Evolutionary conservation across 75 land plant genomes (phyloP).

Genomic region (Adiantum capillusveneris): DNA sequence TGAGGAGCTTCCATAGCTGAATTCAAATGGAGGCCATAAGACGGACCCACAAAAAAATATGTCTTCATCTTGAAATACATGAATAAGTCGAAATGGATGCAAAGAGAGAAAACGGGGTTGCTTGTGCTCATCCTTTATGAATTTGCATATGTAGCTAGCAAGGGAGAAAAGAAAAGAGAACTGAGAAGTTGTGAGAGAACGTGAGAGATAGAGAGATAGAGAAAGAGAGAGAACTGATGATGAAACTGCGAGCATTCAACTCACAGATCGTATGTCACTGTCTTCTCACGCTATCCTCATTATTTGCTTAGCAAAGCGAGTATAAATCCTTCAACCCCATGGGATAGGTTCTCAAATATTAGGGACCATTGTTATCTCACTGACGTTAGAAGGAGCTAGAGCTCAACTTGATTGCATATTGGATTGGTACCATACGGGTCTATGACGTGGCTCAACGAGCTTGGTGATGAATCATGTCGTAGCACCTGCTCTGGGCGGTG

Average conservation of each 20-base stretch:
- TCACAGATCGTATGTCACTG: slow-evolving; percentile 78
- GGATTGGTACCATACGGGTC: slow-evolving; percentile 88
- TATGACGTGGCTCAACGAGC: slow-evolving; percentile 62
- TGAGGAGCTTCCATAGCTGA: too few species aligned
- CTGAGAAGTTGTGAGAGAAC: too few species aligned
- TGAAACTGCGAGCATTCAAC: slow-evolving; percentile 51
- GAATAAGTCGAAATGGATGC: too few species aligned
- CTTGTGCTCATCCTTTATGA: too few species aligned
- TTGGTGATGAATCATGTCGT: slow-evolving; percentile 43
- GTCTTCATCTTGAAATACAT: too few species aligned
- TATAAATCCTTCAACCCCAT: slow-evolving; percentile 70
- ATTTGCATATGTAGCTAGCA: too few species aligned
- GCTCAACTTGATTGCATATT: slow-evolving; percentile 73
- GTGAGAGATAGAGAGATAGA: too few species aligned
- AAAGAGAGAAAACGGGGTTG: too few species aligned
- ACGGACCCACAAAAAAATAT: too few species aligned
- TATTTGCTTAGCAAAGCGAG: slow-evolving; percentile 76
- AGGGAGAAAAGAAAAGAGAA: too few species aligned
- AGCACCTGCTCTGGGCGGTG: slow-evolving; percentile 56
- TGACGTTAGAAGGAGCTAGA: slow-evolving; percentile 54
- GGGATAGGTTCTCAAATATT: slow-evolving; percentile 62
- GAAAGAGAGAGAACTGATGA: too few species aligned
- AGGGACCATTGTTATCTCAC: slow-evolving; percentile 89
- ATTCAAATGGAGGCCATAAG: too few species aligned
- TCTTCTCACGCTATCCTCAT: slow-evolving; percentile 76